phyloP scores from a whole-genome alignment of 768 basidiomycete species.

The Serendipita sp. region DNA sequence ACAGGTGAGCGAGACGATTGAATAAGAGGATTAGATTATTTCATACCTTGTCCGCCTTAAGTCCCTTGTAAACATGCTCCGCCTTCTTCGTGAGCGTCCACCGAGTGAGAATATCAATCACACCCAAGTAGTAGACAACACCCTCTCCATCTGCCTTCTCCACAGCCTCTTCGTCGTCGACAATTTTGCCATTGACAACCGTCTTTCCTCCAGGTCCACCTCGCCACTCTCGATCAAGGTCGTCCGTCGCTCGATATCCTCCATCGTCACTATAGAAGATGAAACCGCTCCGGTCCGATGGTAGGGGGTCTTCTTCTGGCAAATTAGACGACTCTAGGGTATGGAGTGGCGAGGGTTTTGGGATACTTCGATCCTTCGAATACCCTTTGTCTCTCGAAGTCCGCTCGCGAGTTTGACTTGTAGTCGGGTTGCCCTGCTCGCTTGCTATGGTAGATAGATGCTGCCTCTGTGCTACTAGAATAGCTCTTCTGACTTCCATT shows the following conservation, averaged over 20 bases:
- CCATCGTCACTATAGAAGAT: constrained; percentile 96
- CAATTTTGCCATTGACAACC: not conserved
- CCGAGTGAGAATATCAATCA: constrained; percentile 94
- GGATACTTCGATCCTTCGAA: not conserved
- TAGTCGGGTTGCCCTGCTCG: not conserved
- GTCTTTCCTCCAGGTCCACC: not conserved
- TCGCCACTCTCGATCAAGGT: constrained; percentile 17
- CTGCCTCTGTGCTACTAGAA: not conserved
- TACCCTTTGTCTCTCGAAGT: not conserved
- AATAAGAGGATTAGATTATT: not conserved
- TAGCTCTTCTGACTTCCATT: not conserved
- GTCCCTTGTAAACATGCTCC: constrained; percentile 86
- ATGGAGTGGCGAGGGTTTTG: not conserved
- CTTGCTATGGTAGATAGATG: not conserved
- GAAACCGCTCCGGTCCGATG: constrained; percentile 51
- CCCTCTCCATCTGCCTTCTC: not conserved
- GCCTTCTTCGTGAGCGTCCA: constrained; percentile 59
- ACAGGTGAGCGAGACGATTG: constrained; percentile 8
- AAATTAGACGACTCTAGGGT: constrained; percentile 31
- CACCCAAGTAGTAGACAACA: constrained; percentile 75
- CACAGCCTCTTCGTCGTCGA: not conserved
- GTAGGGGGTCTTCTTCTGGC: constrained; percentile 41
- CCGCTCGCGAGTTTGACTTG: not conserved
- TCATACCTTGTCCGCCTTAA: constrained; percentile 73
- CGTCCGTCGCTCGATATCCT: constrained; percentile 79